These are phyloP conservation scores for Candida dubliniensis DNA, from an alignment of 1,139 yeast genomes.

Conservation along the genomic window DNA sequence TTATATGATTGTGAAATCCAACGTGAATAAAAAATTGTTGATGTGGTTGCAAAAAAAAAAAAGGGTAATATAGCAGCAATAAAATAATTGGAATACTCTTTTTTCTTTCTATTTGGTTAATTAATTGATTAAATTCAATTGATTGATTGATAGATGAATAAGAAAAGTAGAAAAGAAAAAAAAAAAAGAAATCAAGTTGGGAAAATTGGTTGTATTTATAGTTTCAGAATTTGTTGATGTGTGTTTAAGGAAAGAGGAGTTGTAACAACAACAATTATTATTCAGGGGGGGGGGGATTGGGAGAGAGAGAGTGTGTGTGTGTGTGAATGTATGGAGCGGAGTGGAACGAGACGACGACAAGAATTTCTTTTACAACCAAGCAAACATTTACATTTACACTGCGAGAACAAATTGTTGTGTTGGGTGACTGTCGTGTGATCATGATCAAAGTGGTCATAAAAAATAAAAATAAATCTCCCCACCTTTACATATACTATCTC, in stretches of 20 bases:
- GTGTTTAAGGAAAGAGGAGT: background rate
- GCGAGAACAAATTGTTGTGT: too few species aligned
- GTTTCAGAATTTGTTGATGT: background rate
- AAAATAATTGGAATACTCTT: too few species aligned
- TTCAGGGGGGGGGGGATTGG: background rate
- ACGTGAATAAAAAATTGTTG: conserved; percentile 3
- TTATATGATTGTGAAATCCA: conserved; percentile 8
- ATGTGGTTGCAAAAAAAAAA: conserved; percentile 6
- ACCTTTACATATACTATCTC: too few species aligned
- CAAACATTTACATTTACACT: too few species aligned
- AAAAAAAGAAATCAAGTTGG: background rate
- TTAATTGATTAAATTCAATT: background rate
- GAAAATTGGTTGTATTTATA: conserved; percentile 3
- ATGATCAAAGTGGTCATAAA: too few species aligned
- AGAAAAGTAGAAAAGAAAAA: background rate
- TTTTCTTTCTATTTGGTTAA: too few species aligned
- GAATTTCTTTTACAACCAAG: too few species aligned
- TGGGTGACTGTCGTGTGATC: too few species aligned
- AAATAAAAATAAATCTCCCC: too few species aligned
- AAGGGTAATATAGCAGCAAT: background rate
- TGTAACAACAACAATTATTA: background rate
- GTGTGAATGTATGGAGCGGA: background rate
- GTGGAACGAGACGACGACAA: too few species aligned
- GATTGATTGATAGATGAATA: background rate
- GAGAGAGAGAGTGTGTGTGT: background rate